Evolutionary conservation across 495 filamentous ascomycete genomes (phyloP).

Genomic region (Gamarada debralockiae): DNA sequence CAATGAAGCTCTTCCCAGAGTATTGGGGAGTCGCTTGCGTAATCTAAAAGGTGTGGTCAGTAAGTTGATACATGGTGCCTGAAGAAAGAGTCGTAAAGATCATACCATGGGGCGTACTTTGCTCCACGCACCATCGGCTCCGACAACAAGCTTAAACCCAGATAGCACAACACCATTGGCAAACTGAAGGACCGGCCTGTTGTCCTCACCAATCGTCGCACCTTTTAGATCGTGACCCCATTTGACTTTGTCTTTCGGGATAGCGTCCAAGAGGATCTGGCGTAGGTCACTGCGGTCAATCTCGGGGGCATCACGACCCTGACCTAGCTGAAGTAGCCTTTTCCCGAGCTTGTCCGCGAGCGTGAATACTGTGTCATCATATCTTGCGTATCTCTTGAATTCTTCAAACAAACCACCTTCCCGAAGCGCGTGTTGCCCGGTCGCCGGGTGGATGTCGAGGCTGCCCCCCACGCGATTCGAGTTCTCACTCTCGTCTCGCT

Average conservation of each 20-base stretch:
- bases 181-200: slow-evolving; percentile 24
- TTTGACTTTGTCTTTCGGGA: slow-evolving; percentile 39
- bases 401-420: slow-evolving; percentile 43
- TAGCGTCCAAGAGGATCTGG: slow-evolving; percentile 32
- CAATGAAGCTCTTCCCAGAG: slow-evolving; percentile 28
- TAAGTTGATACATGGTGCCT: slow-evolving; percentile 12
- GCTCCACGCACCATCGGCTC: slow-evolving; percentile 33
- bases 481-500: slow-evolving; percentile 26
- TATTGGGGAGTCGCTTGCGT: slow-evolving; percentile 26
- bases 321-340: slow-evolving; percentile 31
- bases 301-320: slow-evolving; percentile 39
- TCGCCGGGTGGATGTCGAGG: slow-evolving; percentile 49
- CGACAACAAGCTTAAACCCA: slow-evolving; percentile 29
- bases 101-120: slow-evolving; percentile 26
- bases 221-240: slow-evolving; percentile 38
- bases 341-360: slow-evolving; percentile 26
- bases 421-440: slow-evolving; percentile 47
- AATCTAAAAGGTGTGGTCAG: slow-evolving; percentile 17
- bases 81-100: slow-evolving; percentile 8
- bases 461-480: slow-evolving; percentile 32
- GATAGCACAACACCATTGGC: slow-evolving; percentile 21
- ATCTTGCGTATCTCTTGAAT: slow-evolving; percentile 36
- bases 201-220: slow-evolving; percentile 19
- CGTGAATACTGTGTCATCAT: slow-evolving; percentile 22
- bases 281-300: slow-evolving; percentile 41